These are phyloP conservation scores for Solanum habrochaites DNA, from an alignment of 257 asterid genomes.

Conservation along the genomic window DNA sequence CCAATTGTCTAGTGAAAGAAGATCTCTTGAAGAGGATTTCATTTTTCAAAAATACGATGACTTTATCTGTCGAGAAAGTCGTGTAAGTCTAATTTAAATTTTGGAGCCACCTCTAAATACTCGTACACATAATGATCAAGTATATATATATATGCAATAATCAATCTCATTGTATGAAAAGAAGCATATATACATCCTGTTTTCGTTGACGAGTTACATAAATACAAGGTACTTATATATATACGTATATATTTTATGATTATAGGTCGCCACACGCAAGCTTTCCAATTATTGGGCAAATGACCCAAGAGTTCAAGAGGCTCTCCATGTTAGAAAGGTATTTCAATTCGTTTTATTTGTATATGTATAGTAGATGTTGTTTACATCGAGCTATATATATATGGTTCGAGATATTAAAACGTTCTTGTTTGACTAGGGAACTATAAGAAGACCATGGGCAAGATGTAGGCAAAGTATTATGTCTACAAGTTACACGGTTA, in stretches of 20 bases:
- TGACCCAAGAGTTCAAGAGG: conserved; percentile 6
- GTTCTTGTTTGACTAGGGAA: neutral
- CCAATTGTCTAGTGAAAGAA: neutral
- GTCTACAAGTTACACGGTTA: neutral
- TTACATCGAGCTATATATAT: neutral
- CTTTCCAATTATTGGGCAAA: conserved; percentile 19
- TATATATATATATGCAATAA: neutral
- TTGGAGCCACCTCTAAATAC: neutral
- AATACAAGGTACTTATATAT: too few relatives aligned
- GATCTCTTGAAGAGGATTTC: neutral
- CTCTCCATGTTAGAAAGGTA: conserved; percentile 21
- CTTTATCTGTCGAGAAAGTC: neutral
- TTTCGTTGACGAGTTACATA: neutral
- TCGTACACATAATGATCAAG: neutral
- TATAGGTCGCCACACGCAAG: neutral
- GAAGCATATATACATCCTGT: neutral
- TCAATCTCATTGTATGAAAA: neutral
- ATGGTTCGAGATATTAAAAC: neutral
- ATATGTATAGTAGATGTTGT: neutral
- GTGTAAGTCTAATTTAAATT: neutral
- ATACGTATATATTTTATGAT: neutral
- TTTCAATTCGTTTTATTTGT: neutral
- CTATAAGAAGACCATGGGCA: neutral
- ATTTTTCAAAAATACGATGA: neutral
- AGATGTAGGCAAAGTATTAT: neutral